Percentiles rank a stretch among this genome's conserved stretches.
phyloP scores from a whole-genome alignment of 2,329 filamentous ascomycete species.

The Ophiosphaerella korrae region DNA sequence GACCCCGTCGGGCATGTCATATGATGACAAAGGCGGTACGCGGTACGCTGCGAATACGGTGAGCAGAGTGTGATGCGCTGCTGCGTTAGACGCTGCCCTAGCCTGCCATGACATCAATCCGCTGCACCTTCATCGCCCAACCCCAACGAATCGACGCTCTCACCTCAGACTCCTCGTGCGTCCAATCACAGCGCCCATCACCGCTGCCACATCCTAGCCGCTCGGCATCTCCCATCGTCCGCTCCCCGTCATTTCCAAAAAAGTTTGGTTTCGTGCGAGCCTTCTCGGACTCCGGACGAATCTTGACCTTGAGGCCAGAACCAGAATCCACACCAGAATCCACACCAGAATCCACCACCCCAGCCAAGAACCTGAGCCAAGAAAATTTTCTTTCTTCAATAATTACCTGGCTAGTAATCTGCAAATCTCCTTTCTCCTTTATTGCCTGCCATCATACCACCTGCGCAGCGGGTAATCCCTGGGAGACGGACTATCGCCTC shows the following conservation, averaged over 20 bases:
- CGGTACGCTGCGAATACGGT: constrained; percentile 2
- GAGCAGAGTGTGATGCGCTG: constrained; percentile 15
- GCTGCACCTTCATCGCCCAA: constrained; percentile 11
- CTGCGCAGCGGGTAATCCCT: too few species aligned
- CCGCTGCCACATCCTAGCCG: constrained; percentile 10
- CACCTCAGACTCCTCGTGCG: constrained; percentile 8
- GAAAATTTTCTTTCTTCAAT: background rate
- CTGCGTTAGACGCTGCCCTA: constrained; percentile 18
- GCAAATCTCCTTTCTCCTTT: background rate
- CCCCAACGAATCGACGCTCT: constrained; percentile 9
- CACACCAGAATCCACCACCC: background rate
- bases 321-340: background rate
- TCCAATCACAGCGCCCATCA: constrained; percentile 27
- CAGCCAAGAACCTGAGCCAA: background rate
- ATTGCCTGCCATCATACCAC: background rate
- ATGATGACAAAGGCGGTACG: constrained; percentile 2
- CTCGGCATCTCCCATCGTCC: constrained; percentile 30
- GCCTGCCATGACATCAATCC: constrained; percentile 30
- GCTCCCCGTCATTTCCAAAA: constrained; percentile 7
- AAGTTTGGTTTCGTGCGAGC: constrained; percentile 13
- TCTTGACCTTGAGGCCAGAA: background rate
- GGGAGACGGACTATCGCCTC: background rate
- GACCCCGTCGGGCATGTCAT: background rate
- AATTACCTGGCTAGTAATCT: background rate
- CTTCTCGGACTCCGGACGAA: constrained; percentile 11